Evolutionary conservation across 2,329 filamentous ascomycete genomes (phyloP).

Genomic region (Talaromyces amestolkiae): DNA sequence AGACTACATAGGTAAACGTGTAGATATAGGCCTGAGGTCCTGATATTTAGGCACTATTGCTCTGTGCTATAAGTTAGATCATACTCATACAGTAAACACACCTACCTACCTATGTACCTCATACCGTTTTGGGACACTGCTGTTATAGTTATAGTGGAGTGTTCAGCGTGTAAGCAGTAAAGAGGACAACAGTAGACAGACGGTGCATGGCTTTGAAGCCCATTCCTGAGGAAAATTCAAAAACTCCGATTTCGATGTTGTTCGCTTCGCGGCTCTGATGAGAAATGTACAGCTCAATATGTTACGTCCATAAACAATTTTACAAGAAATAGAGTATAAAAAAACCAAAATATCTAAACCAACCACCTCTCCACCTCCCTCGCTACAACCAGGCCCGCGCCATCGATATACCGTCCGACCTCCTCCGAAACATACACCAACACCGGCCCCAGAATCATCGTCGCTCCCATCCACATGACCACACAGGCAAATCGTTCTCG

Average conservation of each 20-base stretch:
- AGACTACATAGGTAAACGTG: too few relatives aligned
- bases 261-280: not conserved
- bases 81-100: too few relatives aligned
- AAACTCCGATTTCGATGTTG: not conserved
- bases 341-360: not conserved
- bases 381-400: not conserved
- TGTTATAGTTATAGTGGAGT: too few relatives aligned
- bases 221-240: not conserved
- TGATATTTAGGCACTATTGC: too few relatives aligned
- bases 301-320: not conserved
- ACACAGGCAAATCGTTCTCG: conserved; percentile 6
- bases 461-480: conserved; percentile 11
- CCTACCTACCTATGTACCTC: too few relatives aligned
- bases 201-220: too few relatives aligned
- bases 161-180: too few relatives aligned
- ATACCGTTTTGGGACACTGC: too few relatives aligned
- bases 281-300: not conserved
- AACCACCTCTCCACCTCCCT: conserved; percentile 13
- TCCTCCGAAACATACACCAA: conserved; percentile 10
- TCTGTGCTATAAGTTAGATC: too few relatives aligned
- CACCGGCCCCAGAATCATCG: conserved; percentile 9
- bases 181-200: too few relatives aligned
- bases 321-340: not conserved
- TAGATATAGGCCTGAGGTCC: too few relatives aligned
- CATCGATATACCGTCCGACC: conserved; percentile 3